Percentiles rank a stretch among this genome's conserved stretches.
Evolutionary conservation across 2,329 filamentous ascomycete species (phyloP).

Genomic region (Fusarium longipes): DNA sequence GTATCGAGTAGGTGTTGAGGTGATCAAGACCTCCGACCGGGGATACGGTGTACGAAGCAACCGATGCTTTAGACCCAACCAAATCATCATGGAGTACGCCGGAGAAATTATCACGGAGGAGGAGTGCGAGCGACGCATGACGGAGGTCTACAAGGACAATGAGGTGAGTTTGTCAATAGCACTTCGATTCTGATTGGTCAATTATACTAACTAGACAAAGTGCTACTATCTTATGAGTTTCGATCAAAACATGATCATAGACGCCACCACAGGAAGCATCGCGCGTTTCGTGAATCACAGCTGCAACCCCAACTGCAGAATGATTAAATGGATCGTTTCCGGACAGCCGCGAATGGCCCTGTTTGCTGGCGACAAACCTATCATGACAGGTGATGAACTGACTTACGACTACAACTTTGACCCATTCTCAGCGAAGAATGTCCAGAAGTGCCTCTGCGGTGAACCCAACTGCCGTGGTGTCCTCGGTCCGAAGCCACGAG

Average conservation of each 20-base stretch:
- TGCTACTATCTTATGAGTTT: constrained; percentile 99
- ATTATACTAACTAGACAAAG: constrained; percentile 62
- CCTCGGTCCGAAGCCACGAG: constrained; percentile 70
- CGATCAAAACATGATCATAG: constrained; percentile 98
- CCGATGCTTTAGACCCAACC: constrained; percentile 84
- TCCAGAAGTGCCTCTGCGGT: constrained; percentile 74
- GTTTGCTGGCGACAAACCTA: constrained; percentile 88
- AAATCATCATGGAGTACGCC: constrained; percentile 98
- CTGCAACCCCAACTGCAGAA: constrained; percentile 94
- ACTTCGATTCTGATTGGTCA: constrained; percentile 5
- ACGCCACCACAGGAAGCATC: constrained; percentile 94
- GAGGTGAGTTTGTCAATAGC: constrained; percentile 68
- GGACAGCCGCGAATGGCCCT: constrained; percentile 96
- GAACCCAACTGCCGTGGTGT: constrained; percentile 72
- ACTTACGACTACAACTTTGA: constrained; percentile 91
- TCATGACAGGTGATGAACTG: constrained; percentile 94
- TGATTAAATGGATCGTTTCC: constrained; percentile 97
- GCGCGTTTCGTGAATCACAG: constrained; percentile 98
- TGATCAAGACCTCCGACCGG: constrained; percentile 88
- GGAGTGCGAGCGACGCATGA: constrained; percentile 94
- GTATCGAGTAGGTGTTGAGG: constrained; percentile 93
- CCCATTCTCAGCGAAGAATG: constrained; percentile 75
- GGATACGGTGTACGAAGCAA: constrained; percentile 94
- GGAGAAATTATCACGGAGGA: constrained; percentile 97
- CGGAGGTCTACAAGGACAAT: constrained; percentile 91